Evolutionary conservation across 2,329 filamentous ascomycete genomes (phyloP), one percentile per base, ranked within the genome.

Genomic region (Xylaria arbuscula): DNA sequence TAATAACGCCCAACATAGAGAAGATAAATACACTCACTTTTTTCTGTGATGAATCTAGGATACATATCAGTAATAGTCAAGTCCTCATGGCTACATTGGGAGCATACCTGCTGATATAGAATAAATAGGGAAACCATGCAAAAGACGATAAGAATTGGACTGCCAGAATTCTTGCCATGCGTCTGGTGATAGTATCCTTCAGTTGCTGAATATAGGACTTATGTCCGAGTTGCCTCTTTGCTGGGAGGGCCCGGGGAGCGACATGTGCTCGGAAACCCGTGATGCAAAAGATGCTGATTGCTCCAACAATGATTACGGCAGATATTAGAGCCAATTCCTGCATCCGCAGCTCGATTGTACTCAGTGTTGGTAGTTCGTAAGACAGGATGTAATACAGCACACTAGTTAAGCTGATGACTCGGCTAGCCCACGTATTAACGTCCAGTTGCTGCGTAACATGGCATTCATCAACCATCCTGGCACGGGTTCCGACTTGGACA

Each of bases 81-180:
- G 28, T 5, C 28, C 28, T 5, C 28, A 28, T 32, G 32, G 15
- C 10, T 15, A 53, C 10, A 32, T 53, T 13, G 32, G 22, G 15
- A 24, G 15, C 59, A 2, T 53, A 62, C 59, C 59, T 54, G 59
- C 61, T 63, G n/a, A 63, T 63, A 24, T 56, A 63, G 28, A 63
- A 63, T 15, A 63, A 34, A 28, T 63, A 63, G n/a, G 61, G 61
- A 34, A 63, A 63, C 61, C 61, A 63, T 4, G 61, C 61, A 36
- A 63, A 63, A 17, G 51, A 63, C 9, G 51, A 34, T 36, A 63
- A 19, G 22, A 55, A 28, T 15, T 55, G 61, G n/a, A 63, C 50
- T 5, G 28, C 61, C 5, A 63, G 19, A 6, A 63, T 63, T 24
- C 56, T 63, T 10, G 28, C 22, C 51, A 63, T 63, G 15, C 24